These are phyloP conservation scores for Trichomonascaceae sp. DNA, from an alignment of 1,139 yeast genomes.

Conservation along the genomic window DNA sequence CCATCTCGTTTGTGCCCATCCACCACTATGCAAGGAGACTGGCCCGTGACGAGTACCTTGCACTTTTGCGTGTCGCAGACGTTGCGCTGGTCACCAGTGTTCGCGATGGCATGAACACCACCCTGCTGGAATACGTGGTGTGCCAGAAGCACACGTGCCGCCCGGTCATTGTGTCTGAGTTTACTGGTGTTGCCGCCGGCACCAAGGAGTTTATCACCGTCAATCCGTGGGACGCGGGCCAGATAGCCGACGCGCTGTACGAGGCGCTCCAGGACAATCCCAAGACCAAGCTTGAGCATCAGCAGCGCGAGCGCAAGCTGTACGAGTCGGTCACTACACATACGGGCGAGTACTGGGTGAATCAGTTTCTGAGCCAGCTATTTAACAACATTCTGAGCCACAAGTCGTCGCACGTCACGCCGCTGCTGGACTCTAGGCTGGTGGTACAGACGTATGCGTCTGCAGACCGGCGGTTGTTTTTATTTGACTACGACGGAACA, in stretches of 20 bases:
- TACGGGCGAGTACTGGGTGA: slow-evolving; percentile 76
- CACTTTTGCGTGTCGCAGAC: slow-evolving; percentile 79
- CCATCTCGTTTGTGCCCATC: slow-evolving; percentile 68
- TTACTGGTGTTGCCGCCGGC: slow-evolving; percentile 81
- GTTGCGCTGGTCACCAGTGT: slow-evolving; percentile 79
- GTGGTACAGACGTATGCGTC: slow-evolving; percentile 41
- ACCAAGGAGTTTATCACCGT: slow-evolving; percentile 70
- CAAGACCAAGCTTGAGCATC: slow-evolving; percentile 11
- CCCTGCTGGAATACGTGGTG: slow-evolving; percentile 81
- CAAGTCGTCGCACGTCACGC: slow-evolving; percentile 50
- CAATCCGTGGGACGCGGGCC: slow-evolving; percentile 95
- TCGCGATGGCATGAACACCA: slow-evolving; percentile 94
- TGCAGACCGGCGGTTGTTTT: slow-evolving; percentile 59
- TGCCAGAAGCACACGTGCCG: slow-evolving; percentile 64
- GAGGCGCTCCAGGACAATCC: slow-evolving; percentile 37
- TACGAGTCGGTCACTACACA: slow-evolving; percentile 54
- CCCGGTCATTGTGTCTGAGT: slow-evolving; percentile 80
- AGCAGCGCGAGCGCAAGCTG: slow-evolving; percentile 33
- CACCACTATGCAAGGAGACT: slow-evolving; percentile 86
- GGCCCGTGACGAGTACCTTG: slow-evolving; percentile 79
- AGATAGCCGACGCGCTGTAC: slow-evolving; percentile 76
- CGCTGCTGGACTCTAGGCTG: slow-evolving; percentile 60
- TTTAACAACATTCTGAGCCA: slow-evolving; percentile 35
- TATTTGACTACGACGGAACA: slow-evolving; percentile 96
- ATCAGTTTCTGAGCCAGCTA: slow-evolving; percentile 43